Evolutionary conservation across 176 grass and related monocot genomes (phyloP), one percentile per base, ranked within the genome.

Genomic region (Echinochloa phyllopogon): DNA sequence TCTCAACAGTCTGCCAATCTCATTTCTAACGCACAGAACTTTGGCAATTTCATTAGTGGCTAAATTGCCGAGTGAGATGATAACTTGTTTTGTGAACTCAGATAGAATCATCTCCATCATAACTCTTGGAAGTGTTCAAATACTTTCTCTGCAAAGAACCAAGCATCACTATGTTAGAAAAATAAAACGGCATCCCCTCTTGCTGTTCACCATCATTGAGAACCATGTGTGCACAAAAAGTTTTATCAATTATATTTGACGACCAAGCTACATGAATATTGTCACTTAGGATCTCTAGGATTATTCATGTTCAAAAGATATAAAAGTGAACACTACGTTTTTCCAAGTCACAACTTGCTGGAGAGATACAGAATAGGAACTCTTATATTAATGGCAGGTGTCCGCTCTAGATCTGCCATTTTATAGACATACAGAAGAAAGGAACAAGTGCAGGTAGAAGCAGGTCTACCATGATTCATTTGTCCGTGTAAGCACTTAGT

Each of bases 71-170:
- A 88, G 79, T 71, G 86, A 77, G 27, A 3, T 62, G 72, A 83
- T 68, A 59, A 88, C 72, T 42, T 88, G 79, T 47, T 88, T 77
- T 24, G 86, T 70, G 42, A 83, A 7, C 29, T 81, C 72, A 77
- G 72, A 66, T 63, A 88, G 41, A 71, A 88, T 60, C 65, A 81
- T 88, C 72, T 88, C 86, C 20, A 88, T 83, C 72, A 51, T 49
- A 87, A 40, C 16, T 87, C 61, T 62, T 36, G 40, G 24, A 67
- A 42, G 55, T 53, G 67, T 51, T n/a, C 33, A 15, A 61, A 45
- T 62, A 61, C 10, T 61, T 68, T 36, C 40, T 60, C 62, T 87
- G 69, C 61, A 82, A 69, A 68, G 29, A 77, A 52, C 3, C 20
- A 75, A 45, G 15, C 38, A 67, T 37, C 21, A 13, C 9, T 49